These are phyloP conservation scores for Juglanconis juglandina DNA, from an alignment of 2,329 filamentous ascomycete species.

Conservation along the genomic window DNA sequence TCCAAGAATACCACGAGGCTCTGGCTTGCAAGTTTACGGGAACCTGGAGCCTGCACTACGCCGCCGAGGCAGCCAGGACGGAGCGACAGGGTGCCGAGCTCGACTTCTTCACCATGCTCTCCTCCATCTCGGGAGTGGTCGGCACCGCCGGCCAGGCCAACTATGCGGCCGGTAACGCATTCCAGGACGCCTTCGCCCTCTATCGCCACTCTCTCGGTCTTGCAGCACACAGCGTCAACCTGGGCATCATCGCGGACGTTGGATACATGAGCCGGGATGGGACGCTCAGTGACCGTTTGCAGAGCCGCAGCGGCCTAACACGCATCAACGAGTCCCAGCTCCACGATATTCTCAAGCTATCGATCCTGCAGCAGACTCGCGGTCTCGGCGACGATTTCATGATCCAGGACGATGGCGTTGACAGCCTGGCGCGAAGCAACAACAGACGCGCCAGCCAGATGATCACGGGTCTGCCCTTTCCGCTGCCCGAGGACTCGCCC, in stretches of 20 bases:
- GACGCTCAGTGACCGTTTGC: neutral
- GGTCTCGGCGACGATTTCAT: neutral
- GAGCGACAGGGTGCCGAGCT: constrained; percentile 19
- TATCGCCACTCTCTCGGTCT: constrained; percentile 29
- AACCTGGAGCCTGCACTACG: constrained; percentile 36
- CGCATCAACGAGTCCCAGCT: constrained; percentile 1
- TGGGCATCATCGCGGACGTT: constrained; percentile 30
- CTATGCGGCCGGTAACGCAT: constrained; percentile 35
- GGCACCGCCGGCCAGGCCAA: constrained; percentile 26
- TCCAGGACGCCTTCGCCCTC: constrained; percentile 31
- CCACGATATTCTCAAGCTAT: constrained; percentile 17
- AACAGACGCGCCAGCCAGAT: neutral
- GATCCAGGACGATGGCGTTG: neutral
- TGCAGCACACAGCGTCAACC: constrained; percentile 32
- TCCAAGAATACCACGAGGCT: neutral
- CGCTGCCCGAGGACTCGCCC: neutral
- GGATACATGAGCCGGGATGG: constrained; percentile 19
- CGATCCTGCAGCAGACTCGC: constrained; percentile 7
- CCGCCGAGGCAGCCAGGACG: constrained; percentile 11
- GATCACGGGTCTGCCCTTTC: neutral
- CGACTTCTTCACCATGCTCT: constrained; percentile 36
- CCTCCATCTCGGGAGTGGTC: constrained; percentile 26
- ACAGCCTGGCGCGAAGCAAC: too few species aligned
- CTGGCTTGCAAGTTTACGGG: constrained; percentile 36
- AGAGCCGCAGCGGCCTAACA: neutral